These are phyloP conservation scores for Pulveroboletus sp. DNA, from an alignment of 768 basidiomycete species.

Conservation along the genomic window DNA sequence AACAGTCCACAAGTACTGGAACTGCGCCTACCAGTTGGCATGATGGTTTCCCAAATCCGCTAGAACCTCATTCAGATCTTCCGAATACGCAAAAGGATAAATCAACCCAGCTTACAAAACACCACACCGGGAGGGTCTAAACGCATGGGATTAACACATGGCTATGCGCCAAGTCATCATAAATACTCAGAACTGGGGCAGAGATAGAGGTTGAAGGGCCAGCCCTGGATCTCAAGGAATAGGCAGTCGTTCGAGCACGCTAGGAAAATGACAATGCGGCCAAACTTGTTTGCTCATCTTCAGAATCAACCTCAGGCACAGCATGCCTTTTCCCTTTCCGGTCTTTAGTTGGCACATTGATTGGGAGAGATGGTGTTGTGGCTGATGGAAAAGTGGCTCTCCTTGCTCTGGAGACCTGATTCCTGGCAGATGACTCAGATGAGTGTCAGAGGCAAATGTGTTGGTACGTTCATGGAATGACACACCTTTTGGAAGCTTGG, in stretches of 20 bases:
- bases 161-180: slow-evolving; percentile 2
- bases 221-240: slow-evolving; percentile 64
- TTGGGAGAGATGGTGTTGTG: slow-evolving; percentile 48
- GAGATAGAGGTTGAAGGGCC: slow-evolving; percentile 40
- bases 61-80: too few relatives aligned
- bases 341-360: slow-evolving; percentile 76
- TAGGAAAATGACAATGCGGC: slow-evolving; percentile 51
- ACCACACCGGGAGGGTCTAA: slow-evolving; percentile 48
- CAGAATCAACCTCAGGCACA: slow-evolving; percentile 62
- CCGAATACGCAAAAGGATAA: too few relatives aligned
- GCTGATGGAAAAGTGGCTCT: slow-evolving; percentile 47
- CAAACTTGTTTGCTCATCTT: slow-evolving; percentile 57
- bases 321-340: slow-evolving; percentile 93
- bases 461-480: slow-evolving; percentile 30
- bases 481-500: slow-evolving; percentile 64
- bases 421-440: slow-evolving; percentile 31
- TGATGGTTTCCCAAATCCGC: too few relatives aligned
- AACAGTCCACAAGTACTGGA: too few relatives aligned
- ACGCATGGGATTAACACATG: slow-evolving; percentile 14
- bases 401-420: slow-evolving; percentile 59
- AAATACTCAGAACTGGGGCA: slow-evolving; percentile 60
- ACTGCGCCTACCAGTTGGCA: too few relatives aligned
- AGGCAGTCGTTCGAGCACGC: slow-evolving; percentile 58
- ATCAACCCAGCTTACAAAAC: too few relatives aligned
- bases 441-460: slow-evolving; percentile 23